Base-by-base conservation (phyloP, 495 filamentous ascomycete species). In the Hypoxylon perforatum region DNA sequence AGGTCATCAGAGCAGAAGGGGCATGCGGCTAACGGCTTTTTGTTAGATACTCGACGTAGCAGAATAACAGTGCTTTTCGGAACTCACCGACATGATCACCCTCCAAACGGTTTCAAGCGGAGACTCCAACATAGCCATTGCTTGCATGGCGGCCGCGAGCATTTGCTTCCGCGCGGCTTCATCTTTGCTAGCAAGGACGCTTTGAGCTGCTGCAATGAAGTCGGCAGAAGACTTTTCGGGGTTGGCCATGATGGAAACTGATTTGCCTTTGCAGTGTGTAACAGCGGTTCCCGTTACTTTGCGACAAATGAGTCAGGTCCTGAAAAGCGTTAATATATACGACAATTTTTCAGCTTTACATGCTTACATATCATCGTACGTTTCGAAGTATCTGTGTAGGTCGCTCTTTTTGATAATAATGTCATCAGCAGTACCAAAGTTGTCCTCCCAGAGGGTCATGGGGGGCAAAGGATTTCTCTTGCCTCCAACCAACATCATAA, bases 51-150 rank as follows among this genome's bases (percentile, higher is more conserved):
- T 21, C 33, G 9, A 50, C 10, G 33, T 12, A 11, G 44, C n/a
- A 14, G 19, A 17, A 17, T 2, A 51, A 23, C 18, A 19, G 4
- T n/a, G 41, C 11, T 25, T 33, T 14, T 18, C 25, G 18, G n/a
- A 3, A 49, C 61, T 39, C 39, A 67, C 67, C 18, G 61, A 65
- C 57, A 67, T 67, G 4, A 67, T 63, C 41, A 63, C 63, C 19
- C 67, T 41, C 63, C 63, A 71, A 21, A 71, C 44, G 1, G 61
- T 48, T 19, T 71, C 67, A 21, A 59, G 11, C 18, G 67, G 67
- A 4, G 63, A 39, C 48, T 71, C 67, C 4, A 71, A 38, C 48
- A 58, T 57, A 9, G 51, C 41, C 12, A 60, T 53, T 12, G 51
- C 58, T n/a, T 67, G 33, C 52, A 56, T 50, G 11, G 62, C 53